Evolutionary conservation across 129 eudicot species (phyloP).

Genomic region (Saposhnikovia divaricata): DNA sequence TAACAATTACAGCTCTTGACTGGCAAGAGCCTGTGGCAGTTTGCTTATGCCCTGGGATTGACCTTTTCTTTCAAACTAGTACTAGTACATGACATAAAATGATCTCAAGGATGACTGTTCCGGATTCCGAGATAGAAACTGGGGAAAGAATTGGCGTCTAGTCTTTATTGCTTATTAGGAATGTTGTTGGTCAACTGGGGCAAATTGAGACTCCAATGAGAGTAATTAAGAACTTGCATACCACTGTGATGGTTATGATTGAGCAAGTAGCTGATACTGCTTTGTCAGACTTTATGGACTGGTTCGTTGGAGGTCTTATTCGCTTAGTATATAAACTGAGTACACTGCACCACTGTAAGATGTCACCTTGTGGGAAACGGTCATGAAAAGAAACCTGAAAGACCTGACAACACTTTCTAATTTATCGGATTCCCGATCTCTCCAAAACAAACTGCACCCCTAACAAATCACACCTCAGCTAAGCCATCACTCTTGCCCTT

Average conservation of each 20-base stretch:
- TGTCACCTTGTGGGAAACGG: not conserved
- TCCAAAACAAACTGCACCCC: not conserved
- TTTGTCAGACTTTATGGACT: not conserved
- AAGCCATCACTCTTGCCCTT: not conserved
- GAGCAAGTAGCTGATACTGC: not conserved
- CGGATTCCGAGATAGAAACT: slow-evolving; percentile 25
- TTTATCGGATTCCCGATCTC: not conserved
- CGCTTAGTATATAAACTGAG: not conserved
- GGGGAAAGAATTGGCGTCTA: slow-evolving; percentile 10
- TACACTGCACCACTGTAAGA: not conserved
- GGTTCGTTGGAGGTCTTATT: slow-evolving; percentile 16
- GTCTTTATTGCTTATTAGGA: not conserved
- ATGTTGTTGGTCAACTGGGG: not conserved
- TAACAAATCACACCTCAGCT: not conserved
- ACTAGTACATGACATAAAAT: slow-evolving; percentile 24
- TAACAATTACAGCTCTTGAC: slow-evolving; percentile 27
- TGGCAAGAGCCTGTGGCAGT: slow-evolving; percentile 25
- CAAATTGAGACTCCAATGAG: not conserved
- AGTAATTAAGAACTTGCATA: not conserved
- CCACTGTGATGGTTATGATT: not conserved
- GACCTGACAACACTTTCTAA: not conserved
- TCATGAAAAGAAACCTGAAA: not conserved
- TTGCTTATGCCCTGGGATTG: slow-evolving; percentile 28
- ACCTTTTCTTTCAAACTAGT: slow-evolving; percentile 23
- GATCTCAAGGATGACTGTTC: slow-evolving; percentile 21